Evolutionary conservation across 225 moss, liverwort and hornwort species (phyloP), one percentile per base, ranked within the genome.

Genomic region (Takakia lepidozioides): DNA sequence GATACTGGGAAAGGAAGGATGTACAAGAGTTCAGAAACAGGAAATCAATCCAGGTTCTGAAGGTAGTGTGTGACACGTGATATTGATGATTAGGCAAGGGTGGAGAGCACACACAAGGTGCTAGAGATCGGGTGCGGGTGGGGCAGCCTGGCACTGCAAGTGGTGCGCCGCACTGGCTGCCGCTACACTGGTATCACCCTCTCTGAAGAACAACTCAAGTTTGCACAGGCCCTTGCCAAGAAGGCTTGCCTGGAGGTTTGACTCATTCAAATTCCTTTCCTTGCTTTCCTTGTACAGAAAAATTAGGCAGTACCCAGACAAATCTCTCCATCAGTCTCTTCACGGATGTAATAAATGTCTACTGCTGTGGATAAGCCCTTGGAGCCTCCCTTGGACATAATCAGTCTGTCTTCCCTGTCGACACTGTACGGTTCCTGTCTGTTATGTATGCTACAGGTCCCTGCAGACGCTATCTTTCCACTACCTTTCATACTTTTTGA

Each of bases 41-140:
- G n/a, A n/a, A n/a, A n/a, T n/a, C n/a, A n/a, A n/a, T n/a, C n/a
- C n/a, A n/a, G n/a, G n/a, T n/a, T n/a, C n/a, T n/a, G n/a, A n/a
- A n/a, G n/a, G n/a, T n/a, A n/a, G n/a, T n/a, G n/a, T n/a, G n/a
- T n/a, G n/a, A n/a, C n/a, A n/a, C n/a, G n/a, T n/a, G 38, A 38
- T 0, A 38, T 38, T 38, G 38, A 38, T n/a, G n/a, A n/a, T n/a
- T n/a, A 88, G 84, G 86, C 80, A 30, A 68, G 75, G 24, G 80
- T 84, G 13, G 67, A 84, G 34, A 60, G 65, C 55, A 62, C 63
- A 23, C 83, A 91, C 7, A 73, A 91, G 62, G 86, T 91, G 27
- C 56, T 83, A 20, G 91, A 91, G 29, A 55, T 91, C 15, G 91
- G 91, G 32, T 84, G 41, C 19, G 91, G 91, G 43, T 91, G 86